Evolutionary conservation across 345 rosid genomes (phyloP).

Genomic region (Populus davidiana): DNA sequence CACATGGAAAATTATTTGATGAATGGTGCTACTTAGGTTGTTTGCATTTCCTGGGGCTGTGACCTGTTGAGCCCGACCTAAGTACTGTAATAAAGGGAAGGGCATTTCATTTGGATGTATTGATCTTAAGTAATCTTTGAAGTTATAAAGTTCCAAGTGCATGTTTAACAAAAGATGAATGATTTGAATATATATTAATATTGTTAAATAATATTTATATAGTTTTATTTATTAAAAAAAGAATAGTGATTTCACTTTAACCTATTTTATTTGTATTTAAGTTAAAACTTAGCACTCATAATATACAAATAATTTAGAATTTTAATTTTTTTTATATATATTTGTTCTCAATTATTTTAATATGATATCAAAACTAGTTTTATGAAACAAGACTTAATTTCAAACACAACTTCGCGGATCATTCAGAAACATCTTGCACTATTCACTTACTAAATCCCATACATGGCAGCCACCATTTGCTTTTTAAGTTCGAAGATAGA

Average conservation of each 20-base stretch:
- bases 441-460: not conserved
- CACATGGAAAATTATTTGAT: conserved; percentile 23
- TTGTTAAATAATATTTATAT: too few relatives aligned
- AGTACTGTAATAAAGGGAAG: not conserved
- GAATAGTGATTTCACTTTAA: too few relatives aligned
- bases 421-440: not conserved
- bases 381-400: too few relatives aligned
- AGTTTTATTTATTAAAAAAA: too few relatives aligned
- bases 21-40: conserved; percentile 2
- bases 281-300: too few relatives aligned
- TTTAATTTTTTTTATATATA: too few relatives aligned
- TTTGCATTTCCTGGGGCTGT: not conserved
- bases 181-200: too few relatives aligned
- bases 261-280: too few relatives aligned
- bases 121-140: not conserved
- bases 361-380: too few relatives aligned
- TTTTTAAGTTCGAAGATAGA: not conserved
- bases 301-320: too few relatives aligned
- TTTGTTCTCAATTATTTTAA: too few relatives aligned
- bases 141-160: not conserved
- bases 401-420: too few relatives aligned
- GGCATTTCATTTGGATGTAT: not conserved
- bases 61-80: not conserved
- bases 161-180: not conserved
- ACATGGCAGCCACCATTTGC: not conserved